Evolutionary conservation across 1,284 basidiomycete species (phyloP).

Genomic region (Thecaphora frezii): DNA sequence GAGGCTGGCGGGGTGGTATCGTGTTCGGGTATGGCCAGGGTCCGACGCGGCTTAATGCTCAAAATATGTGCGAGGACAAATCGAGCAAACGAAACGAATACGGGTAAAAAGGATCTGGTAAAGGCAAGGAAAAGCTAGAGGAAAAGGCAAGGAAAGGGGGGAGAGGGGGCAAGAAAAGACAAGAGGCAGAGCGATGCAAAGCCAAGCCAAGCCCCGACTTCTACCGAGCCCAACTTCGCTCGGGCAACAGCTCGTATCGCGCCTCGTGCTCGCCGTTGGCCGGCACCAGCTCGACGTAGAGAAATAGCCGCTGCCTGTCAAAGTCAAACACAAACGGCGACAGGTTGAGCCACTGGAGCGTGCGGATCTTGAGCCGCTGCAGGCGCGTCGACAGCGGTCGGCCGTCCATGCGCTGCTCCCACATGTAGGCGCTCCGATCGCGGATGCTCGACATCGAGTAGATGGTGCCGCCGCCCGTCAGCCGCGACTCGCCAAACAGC

Average conservation of each 20-base stretch:
- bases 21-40: no score
- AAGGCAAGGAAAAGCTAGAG: no score
- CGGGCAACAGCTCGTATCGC: constrained; percentile 20
- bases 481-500: constrained; percentile 43
- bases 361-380: constrained; percentile 18
- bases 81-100: no score
- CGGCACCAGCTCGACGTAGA: constrained; percentile 25
- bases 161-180: no score
- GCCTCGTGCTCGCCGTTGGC: neutral
- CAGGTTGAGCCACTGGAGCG: constrained; percentile 34
- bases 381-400: constrained; percentile 15
- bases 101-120: no score
- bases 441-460: constrained; percentile 65
- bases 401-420: constrained; percentile 34
- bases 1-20: no score
- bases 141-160: no score
- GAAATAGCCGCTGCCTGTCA: constrained; percentile 25
- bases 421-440: constrained; percentile 32
- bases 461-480: constrained; percentile 73
- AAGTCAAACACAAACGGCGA: constrained; percentile 29
- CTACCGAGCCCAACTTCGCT: no score
- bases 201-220: no score
- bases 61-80: no score
- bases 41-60: no score
- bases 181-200: no score